phyloP scores from a whole-genome alignment of 2,329 filamentous ascomycete genomes.

The Aspergillus floridensis region DNA sequence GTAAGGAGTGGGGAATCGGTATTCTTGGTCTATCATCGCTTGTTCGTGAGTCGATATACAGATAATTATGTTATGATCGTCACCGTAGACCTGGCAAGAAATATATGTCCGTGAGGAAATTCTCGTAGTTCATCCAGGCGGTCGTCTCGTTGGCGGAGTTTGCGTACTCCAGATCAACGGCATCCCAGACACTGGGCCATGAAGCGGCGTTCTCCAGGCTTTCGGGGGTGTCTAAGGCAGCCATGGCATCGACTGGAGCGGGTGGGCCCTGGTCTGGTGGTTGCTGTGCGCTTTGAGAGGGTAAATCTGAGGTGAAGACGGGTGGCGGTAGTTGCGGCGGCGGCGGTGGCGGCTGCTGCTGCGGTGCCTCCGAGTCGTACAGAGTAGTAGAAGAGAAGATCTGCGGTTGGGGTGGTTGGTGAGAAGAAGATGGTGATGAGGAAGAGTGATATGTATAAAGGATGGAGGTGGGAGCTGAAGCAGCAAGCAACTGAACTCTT shows the following conservation, averaged over 20 bases:
- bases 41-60: too few species aligned
- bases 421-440: neutral
- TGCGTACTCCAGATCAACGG: slow-evolving; percentile 19
- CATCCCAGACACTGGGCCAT: slow-evolving; percentile 28
- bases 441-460: neutral
- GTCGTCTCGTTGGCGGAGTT: slow-evolving; percentile 14
- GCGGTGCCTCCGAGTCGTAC: neutral
- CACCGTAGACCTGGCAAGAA: slow-evolving; percentile 23
- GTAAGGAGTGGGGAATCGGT: neutral
- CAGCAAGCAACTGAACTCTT: slow-evolving; percentile 8
- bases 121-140: slow-evolving; percentile 30
- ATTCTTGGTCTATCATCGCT: neutral
- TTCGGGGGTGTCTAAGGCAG: slow-evolving; percentile 1
- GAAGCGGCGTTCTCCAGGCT: slow-evolving; percentile 3
- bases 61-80: neutral
- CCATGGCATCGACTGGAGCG: neutral
- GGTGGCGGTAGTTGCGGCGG: neutral
- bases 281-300: neutral
- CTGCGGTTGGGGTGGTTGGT: neutral
- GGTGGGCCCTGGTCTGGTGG: neutral
- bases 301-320: neutral
- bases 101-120: slow-evolving; percentile 28
- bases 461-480: neutral
- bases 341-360: neutral
- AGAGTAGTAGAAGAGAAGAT: neutral